Conservation (phyloP, 176 grass and related monocot genomes). For the Triticum dicoccoides region DNA sequence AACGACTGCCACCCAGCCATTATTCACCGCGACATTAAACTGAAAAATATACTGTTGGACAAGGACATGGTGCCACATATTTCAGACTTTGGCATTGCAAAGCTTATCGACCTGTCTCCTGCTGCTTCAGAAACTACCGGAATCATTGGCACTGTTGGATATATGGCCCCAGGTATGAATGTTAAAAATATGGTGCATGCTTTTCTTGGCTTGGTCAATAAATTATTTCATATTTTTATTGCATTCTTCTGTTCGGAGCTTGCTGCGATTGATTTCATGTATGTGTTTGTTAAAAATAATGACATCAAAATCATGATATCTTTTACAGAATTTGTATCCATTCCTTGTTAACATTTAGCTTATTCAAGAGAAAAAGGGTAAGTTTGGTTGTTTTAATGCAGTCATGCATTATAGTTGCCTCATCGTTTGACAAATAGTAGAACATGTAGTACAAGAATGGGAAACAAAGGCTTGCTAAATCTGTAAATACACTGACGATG, state of each 20-base stretch:
- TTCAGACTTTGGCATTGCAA: conserved; percentile 92
- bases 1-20: conserved; percentile 68
- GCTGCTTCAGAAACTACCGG: conserved; percentile 48
- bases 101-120: conserved; percentile 54
- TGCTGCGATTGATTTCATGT: background rate
- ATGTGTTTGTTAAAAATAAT: background rate
- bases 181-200: background rate
- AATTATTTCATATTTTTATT: background rate
- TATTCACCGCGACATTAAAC: conserved; percentile 83
- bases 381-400: background rate
- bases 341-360: background rate
- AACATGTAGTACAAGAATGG: background rate
- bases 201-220: background rate
- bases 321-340: background rate
- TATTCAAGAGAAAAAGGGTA: background rate
- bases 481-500: background rate
- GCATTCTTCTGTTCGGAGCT: background rate
- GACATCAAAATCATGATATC: background rate
- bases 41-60: conserved; percentile 82
- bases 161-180: conserved; percentile 78
- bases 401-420: background rate
- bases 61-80: conserved; percentile 73
- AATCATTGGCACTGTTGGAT: conserved; percentile 70
- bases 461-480: too few species aligned
- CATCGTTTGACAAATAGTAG: background rate